Conservation (phyloP, 2,329 filamentous ascomycete genomes). For the Talaromyces amestolkiae region DNA sequence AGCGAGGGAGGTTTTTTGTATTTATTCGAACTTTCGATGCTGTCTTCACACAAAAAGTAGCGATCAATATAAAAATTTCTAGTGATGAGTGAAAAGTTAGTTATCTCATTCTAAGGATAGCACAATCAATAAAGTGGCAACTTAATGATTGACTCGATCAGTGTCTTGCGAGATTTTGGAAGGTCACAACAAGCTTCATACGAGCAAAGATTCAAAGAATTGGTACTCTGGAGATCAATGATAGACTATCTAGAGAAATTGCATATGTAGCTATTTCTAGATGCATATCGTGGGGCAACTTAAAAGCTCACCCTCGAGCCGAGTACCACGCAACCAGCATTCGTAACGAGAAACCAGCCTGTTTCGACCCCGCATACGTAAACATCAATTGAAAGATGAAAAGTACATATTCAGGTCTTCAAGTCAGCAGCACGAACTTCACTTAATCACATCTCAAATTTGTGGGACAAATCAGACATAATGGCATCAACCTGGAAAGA, state of each 20-base stretch:
- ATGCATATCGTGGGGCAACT: constrained; percentile 23
- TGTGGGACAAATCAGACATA: not conserved
- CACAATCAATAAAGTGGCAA: too few species aligned
- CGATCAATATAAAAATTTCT: too few species aligned
- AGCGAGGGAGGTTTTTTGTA: not conserved
- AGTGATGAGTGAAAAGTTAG: too few species aligned
- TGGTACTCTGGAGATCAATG: too few species aligned
- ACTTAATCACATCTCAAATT: too few species aligned
- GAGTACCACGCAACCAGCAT: not conserved
- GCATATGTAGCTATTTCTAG: constrained; percentile 22
- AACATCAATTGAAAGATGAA: not conserved
- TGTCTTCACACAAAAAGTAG: too few species aligned
- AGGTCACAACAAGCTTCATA: too few species aligned
- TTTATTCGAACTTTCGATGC: not conserved
- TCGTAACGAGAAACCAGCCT: not conserved
- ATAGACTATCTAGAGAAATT: not conserved
- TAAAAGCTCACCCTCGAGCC: constrained; percentile 5
- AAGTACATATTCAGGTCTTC: constrained; percentile 33
- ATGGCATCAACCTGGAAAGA: not conserved
- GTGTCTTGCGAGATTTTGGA: too few species aligned
- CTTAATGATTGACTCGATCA: too few species aligned
- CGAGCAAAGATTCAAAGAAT: too few species aligned
- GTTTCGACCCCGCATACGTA: not conserved
- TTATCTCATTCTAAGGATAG: too few species aligned
- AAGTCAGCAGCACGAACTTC: not conserved